Evolutionary conservation across 495 filamentous ascomycete genomes (phyloP).

Genomic region (Penicillium psychrofluorescens): DNA sequence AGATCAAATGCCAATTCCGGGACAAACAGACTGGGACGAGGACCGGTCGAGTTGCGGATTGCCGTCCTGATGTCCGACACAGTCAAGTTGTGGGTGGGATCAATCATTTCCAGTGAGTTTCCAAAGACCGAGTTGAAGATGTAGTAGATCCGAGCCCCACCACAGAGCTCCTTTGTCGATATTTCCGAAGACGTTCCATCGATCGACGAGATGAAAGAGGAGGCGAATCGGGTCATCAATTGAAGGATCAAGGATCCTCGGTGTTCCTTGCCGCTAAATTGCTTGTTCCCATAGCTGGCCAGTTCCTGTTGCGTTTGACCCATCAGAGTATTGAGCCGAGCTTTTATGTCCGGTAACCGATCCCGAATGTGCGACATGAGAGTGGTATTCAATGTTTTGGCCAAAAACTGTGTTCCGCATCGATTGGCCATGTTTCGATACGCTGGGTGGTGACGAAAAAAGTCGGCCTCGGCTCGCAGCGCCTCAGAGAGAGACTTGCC

Average conservation of each 20-base stretch:
- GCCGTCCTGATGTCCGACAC: conserved; percentile 96
- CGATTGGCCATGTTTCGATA: conserved; percentile 93
- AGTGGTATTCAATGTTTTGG: conserved; percentile 90
- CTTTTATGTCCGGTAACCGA: conserved; percentile 94
- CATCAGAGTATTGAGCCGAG: conserved; percentile 95
- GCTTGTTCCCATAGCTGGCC: conserved; percentile 95
- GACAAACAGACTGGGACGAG: conserved; percentile 90
- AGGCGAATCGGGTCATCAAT: conserved; percentile 96
- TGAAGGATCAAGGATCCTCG: conserved; percentile 90
- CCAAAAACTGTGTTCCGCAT: conserved; percentile 91
- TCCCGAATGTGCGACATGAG: conserved; percentile 97
- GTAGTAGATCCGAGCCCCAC: conserved; percentile 96
- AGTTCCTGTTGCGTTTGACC: conserved; percentile 98
- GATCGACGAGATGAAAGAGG: conserved; percentile 97
- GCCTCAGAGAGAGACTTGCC: conserved; percentile 88
- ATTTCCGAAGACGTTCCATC: conserved; percentile 98
- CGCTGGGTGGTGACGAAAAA: conserved; percentile 94
- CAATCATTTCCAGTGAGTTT: conserved; percentile 91
- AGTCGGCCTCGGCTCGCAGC: conserved; percentile 82
- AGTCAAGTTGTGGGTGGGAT: conserved; percentile 89
- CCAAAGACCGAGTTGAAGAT: conserved; percentile 99
- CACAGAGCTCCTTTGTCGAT: conserved; percentile 96
- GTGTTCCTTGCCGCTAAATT: conserved; percentile 97
- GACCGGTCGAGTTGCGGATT: conserved; percentile 96
- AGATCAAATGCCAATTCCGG: conserved; percentile 97